phyloP scores from a whole-genome alignment of 2,329 filamentous ascomycete species.

The Elsinoe arachidis region DNA sequence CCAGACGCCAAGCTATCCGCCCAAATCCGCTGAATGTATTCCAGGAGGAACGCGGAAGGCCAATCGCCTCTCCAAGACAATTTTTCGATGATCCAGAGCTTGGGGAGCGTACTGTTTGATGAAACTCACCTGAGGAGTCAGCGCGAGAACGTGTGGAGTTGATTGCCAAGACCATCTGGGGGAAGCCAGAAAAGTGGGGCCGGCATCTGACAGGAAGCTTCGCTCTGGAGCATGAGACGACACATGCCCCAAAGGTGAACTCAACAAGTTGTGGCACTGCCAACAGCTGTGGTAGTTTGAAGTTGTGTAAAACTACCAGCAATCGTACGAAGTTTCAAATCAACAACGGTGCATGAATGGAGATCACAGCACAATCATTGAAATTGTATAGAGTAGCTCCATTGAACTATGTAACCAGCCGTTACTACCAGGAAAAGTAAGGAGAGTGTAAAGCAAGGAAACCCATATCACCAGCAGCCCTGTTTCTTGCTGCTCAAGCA shows the following conservation, averaged over 20 bases:
- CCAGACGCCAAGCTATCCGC: background rate
- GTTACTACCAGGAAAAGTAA: background rate
- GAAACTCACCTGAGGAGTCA: background rate
- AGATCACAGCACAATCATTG: background rate
- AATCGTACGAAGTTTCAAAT: too few species aligned
- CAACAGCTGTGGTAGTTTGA: too few species aligned
- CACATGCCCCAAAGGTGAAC: too few species aligned
- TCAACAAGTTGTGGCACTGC: too few species aligned
- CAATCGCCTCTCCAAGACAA: background rate
- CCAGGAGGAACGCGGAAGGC: background rate
- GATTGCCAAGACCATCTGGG: background rate
- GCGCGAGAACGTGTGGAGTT: background rate
- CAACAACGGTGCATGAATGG: too few species aligned
- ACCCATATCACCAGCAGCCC: background rate
- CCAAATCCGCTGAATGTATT: background rate
- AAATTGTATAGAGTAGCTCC: background rate
- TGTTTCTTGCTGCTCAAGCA: background rate
- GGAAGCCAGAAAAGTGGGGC: too few species aligned
- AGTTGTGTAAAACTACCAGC: too few species aligned
- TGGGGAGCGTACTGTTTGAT: background rate
- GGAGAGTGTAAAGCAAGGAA: background rate
- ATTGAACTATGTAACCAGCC: background rate
- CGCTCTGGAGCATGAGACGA: too few species aligned
- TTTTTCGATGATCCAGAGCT: background rate
- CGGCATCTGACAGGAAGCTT: too few species aligned